Evolutionary conservation across 2,329 filamentous ascomycete species (phyloP), one percentile per base, ranked within the genome.

Genomic region (Cladosporium sp.): DNA sequence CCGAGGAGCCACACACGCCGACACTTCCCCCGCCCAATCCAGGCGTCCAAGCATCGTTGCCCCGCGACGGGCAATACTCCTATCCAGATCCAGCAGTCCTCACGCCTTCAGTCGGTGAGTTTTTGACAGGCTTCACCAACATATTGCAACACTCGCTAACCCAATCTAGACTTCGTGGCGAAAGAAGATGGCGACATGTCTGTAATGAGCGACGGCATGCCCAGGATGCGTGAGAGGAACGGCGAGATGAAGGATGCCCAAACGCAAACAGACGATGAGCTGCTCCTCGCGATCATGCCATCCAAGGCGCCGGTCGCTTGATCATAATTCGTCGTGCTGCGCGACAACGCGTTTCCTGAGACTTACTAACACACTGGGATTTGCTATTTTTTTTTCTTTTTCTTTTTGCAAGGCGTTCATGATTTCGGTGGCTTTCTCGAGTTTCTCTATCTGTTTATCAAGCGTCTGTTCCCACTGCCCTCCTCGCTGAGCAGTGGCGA

Each of bases 1-100:
- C 67, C 51, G 67, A 72, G 36, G 73, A 76, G 66, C 73, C 74
- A 60, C 73, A 76, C 56, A 75, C 73, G 51, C 73, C 73, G 22
- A 76, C 73, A 39, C 63, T 74, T 54, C 71, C 73, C 43, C 73
- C 73, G 51, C 73, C 73, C 49, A 71, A 72, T 59, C 73, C 68
- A 38, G 45, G 45, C 36, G 45, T 48, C 13, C 45, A 48, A 20
- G 45, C 45, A 39, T 48, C 45, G 11, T 32, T 48, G 27, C 45
- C 45, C 16, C 45, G 45, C 25, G 45, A 48, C 45, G 45, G 45
- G 9, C 45, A 48, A 40, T 72, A 72, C 62, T 60, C 62, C 27
- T 72, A 72, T 59, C 64, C 69, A 60, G 71, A 74, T 59, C 68
- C 69, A 19, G 18, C 40, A 8, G 38, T 48, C 45, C 45, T 48